These are phyloP conservation scores for Cokeromyces recurvatus DNA, from an alignment of 371 early-diverging fungal species.

Conservation along the genomic window DNA sequence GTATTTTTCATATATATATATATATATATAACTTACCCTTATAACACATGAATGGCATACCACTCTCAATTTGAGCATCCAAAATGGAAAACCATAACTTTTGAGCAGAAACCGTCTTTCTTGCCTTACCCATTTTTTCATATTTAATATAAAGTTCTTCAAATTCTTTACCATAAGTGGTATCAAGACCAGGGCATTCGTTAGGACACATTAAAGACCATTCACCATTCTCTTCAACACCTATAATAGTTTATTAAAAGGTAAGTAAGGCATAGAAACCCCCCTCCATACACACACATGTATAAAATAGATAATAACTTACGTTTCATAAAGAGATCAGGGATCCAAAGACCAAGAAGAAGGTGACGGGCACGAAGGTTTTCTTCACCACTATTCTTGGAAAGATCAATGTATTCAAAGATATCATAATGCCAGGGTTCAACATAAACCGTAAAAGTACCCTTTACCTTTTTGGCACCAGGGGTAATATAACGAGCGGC, in stretches of 20 bases:
- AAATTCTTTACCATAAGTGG: slow-evolving; percentile 89
- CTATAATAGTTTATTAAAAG: neutral
- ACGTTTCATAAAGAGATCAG: slow-evolving; percentile 95
- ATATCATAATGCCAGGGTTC: slow-evolving; percentile 98
- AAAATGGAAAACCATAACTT: slow-evolving; percentile 94
- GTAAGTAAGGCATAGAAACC: neutral
- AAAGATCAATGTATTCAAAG: slow-evolving; percentile 88
- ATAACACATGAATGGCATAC: slow-evolving; percentile 97
- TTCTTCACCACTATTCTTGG: slow-evolving; percentile 94
- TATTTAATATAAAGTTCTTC: slow-evolving; percentile 74
- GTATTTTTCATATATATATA: too few relatives aligned
- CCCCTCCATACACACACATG: neutral
- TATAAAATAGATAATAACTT: neutral
- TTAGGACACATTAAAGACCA: slow-evolving; percentile 96
- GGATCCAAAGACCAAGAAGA: slow-evolving; percentile 92
- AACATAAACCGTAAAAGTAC: slow-evolving; percentile 91
- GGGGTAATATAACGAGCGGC: slow-evolving; percentile 94
- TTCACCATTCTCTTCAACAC: slow-evolving; percentile 83
- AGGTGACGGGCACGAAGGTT: slow-evolving; percentile 91
- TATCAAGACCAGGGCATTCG: slow-evolving; percentile 82
- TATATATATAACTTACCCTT: slow-evolving; percentile 41
- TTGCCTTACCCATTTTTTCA: slow-evolving; percentile 73
- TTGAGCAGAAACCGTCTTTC: slow-evolving; percentile 83
- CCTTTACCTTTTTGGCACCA: slow-evolving; percentile 93
- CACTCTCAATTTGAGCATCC: slow-evolving; percentile 95